These are phyloP conservation scores for Macaranga tanarius DNA, from an alignment of 441 rosid genomes.

Conservation along the genomic window DNA sequence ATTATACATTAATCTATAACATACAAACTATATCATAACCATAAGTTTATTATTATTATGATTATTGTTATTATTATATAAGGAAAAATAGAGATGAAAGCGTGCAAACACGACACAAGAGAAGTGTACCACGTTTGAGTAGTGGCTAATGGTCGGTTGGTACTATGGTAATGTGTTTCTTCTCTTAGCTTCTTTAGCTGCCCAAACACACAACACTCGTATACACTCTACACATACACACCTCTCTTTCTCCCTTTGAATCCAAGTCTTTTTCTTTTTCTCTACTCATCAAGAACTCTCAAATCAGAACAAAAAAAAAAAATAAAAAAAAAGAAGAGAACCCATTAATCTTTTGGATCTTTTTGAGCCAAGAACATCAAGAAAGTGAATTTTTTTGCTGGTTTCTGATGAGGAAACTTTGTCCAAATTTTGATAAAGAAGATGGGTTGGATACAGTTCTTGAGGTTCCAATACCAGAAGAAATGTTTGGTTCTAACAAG, in stretches of 20 bases:
- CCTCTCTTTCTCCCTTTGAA: constrained; percentile 16
- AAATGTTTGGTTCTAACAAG: constrained; percentile 55
- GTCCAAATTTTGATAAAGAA: constrained; percentile 76
- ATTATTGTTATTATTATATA: neutral
- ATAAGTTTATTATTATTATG: too few relatives aligned
- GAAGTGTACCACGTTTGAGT: constrained; percentile 50
- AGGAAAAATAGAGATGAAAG: constrained; percentile 24
- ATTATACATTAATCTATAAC: neutral
- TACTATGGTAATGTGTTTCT: constrained; percentile 15
- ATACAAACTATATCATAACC: neutral
- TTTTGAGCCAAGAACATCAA: constrained; percentile 1
- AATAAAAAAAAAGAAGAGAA: too few relatives aligned
- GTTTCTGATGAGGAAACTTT: constrained; percentile 58
- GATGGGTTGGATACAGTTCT: constrained; percentile 89
- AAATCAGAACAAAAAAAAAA: constrained; percentile 8
- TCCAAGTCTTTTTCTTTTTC: constrained; percentile 18
- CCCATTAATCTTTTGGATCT: constrained; percentile 16
- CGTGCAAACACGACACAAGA: constrained; percentile 70
- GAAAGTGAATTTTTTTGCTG: neutral
- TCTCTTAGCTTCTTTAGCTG: neutral
- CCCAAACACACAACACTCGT: neutral
- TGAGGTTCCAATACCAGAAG: constrained; percentile 92
- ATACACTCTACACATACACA: neutral
- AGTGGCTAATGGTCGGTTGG: constrained; percentile 63
- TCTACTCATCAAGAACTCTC: constrained; percentile 9